Percentiles rank a stretch among this genome's conserved stretches.
phyloP scores from a whole-genome alignment of 1,284 basidiomycete species.

The Lignosus rhinocerotis region DNA sequence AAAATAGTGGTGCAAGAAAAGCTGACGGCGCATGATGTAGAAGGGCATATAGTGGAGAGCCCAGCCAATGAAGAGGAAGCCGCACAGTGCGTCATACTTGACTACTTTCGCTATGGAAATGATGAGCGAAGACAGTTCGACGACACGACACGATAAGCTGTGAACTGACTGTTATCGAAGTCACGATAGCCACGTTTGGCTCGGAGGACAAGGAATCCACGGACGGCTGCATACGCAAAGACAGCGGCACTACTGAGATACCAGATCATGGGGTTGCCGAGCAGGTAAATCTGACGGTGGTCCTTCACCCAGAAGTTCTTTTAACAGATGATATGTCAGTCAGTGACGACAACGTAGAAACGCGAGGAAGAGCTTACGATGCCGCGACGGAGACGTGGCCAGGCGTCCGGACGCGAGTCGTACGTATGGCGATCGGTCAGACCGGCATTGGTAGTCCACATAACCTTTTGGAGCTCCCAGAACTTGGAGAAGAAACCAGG shows the following conservation, averaged over 20 bases:
- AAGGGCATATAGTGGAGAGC: constrained; percentile 95
- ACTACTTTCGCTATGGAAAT: constrained; percentile 72
- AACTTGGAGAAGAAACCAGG: constrained; percentile 92
- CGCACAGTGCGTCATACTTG: constrained; percentile 90
- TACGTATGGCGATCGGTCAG: constrained; percentile 93
- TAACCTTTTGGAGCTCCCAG: constrained; percentile 89
- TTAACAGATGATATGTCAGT: neutral
- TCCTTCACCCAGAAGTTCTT: constrained; percentile 99
- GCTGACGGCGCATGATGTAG: constrained; percentile 93
- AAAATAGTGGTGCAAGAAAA: constrained; percentile 97
- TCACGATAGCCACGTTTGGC: constrained; percentile 91
- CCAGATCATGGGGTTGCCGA: constrained; percentile 95
- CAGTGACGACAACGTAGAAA: no score
- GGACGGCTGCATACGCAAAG: constrained; percentile 63
- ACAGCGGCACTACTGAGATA: constrained; percentile 80
- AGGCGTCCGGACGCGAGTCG: constrained; percentile 88
- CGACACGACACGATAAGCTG: neutral
- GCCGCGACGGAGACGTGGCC: constrained; percentile 89
- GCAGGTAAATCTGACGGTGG: constrained; percentile 91
- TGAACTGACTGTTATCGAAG: constrained; percentile 81
- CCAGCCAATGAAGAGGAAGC: constrained; percentile 94
- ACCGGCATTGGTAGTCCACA: constrained; percentile 98
- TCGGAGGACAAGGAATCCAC: constrained; percentile 82
- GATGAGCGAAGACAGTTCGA: neutral
- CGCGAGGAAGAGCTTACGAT: constrained; percentile 62